phyloP scores from a whole-genome alignment of 2,329 filamentous ascomycete species.

The Lecanosticta acicola region DNA sequence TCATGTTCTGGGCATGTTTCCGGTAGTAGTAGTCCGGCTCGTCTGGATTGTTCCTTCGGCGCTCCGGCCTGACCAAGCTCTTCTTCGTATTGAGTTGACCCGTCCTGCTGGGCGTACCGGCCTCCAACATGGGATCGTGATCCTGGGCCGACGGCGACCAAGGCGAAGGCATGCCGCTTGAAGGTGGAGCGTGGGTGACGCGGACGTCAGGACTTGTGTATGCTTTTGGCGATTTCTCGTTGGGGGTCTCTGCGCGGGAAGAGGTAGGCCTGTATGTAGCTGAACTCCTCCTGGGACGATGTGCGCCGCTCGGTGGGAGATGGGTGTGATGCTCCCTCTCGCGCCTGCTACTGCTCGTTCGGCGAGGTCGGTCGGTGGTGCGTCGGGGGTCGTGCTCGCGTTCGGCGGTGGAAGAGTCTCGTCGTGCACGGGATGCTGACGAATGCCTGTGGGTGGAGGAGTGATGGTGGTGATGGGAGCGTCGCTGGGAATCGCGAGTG shows the following conservation, averaged over 20 bases:
- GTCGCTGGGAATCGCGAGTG: constrained; percentile 11
- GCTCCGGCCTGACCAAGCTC: constrained; percentile 83
- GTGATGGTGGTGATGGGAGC: constrained; percentile 6
- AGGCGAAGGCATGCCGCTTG: constrained; percentile 41
- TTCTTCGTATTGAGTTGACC: constrained; percentile 64
- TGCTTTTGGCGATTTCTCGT: constrained; percentile 32
- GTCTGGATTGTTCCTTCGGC: constrained; percentile 74
- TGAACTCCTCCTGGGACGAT: constrained; percentile 23
- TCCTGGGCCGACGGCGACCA: constrained; percentile 38
- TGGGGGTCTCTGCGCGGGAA: constrained; percentile 11
- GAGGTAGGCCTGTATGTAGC: constrained; percentile 8
- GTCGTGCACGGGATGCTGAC: constrained; percentile 60
- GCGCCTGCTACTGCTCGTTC: constrained; percentile 17
- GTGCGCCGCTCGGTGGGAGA: constrained; percentile 13
- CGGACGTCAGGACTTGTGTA: constrained; percentile 15
- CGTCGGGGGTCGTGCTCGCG: constrained; percentile 48
- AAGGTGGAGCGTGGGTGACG: constrained; percentile 27
- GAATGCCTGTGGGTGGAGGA: constrained; percentile 6
- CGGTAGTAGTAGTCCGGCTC: constrained; percentile 96
- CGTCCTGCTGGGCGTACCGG: constrained; percentile 35
- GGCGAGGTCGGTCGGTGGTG: constrained; percentile 18
- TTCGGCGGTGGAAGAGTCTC: constrained; percentile 55
- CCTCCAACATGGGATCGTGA: constrained; percentile 49
- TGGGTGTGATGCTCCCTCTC: constrained; percentile 14
- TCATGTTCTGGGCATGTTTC: constrained; percentile 90